Evolutionary conservation across 179 eudicot genomes (phyloP), one percentile per base, ranked within the genome.

Genomic region (Beta corolliflora): DNA sequence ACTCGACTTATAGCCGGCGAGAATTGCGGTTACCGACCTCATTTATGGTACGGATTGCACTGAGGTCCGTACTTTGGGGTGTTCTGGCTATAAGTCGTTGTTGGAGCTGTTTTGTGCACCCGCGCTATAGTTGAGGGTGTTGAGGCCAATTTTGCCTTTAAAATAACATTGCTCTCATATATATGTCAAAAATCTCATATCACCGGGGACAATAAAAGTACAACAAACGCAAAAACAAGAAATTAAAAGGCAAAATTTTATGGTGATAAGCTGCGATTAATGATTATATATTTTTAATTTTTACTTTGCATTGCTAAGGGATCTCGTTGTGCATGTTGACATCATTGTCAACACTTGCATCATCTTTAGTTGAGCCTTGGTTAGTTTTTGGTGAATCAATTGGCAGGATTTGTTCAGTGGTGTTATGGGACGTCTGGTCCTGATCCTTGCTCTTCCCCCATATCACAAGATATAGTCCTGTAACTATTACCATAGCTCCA

Each of bases 381-480:
- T 0, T 48, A 0, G 56, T 3, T 0, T 71, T 31, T 19, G 56
- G 56, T 71, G 75, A 71, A 4, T 71, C 75, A 48, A 71, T 71
- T 71, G 75, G 75, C 23, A 71, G 23, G n/a, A 50, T 23, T 23
- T 71, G 75, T 7, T 71, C 75, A 4, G 21, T 48, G 6, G 6
- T 11, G 12, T 46, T 71, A 0, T 50, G 4, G 7, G 25, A 65
- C 13, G n/a, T 71, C 3, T 80, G 41, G 41, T 36, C 53, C n/a
- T 53, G 15, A 69, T 89, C 89, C 69, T 85, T 81, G 83, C 87
- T 85, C 44, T 89, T 89, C 6, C 91, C 90, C 91, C 91, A 89
- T 78, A 85, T 73, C 29, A 89, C 88, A 15, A 86, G 58, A 72
- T 89, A 89, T 61, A 89, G 66, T 0, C 91, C 91, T 54, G 71